Conservation (phyloP, 2,329 filamentous ascomycete genomes). For the Sarocladium kiliense region DNA sequence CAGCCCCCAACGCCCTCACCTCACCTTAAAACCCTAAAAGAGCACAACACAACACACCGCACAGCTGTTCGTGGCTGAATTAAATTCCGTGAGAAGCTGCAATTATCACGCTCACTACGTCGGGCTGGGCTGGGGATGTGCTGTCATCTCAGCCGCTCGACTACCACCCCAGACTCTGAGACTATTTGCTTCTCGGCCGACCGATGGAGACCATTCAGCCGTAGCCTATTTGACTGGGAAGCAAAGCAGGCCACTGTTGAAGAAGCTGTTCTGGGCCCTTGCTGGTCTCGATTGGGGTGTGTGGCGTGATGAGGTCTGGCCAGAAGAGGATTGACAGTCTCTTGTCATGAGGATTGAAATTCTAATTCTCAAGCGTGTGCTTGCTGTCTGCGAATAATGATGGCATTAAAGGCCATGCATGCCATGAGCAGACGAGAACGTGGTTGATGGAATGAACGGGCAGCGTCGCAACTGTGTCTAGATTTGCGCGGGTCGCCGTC, state of each 20-base stretch:
- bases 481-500: too few relatives aligned
- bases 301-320: too few relatives aligned
- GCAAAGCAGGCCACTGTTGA: too few relatives aligned
- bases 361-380: background rate
- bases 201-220: background rate
- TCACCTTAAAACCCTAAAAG: background rate
- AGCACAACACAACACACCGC: background rate
- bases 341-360: too few relatives aligned
- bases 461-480: background rate
- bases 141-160: background rate
- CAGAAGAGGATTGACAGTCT: too few relatives aligned
- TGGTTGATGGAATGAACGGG: background rate
- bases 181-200: conserved; percentile 9
- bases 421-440: background rate
- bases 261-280: too few relatives aligned
- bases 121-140: background rate
- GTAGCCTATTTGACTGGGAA: too few relatives aligned
- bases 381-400: too few relatives aligned
- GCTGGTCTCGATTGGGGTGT: background rate
- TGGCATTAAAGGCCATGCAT: background rate
- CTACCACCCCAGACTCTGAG: background rate
- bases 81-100: background rate
- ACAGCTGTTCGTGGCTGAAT: background rate
- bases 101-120: background rate
- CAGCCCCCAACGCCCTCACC: too few relatives aligned